Base-by-base conservation (phyloP, 202 grass and related monocot genomes). In the Alloteropsis angusta region DNA sequence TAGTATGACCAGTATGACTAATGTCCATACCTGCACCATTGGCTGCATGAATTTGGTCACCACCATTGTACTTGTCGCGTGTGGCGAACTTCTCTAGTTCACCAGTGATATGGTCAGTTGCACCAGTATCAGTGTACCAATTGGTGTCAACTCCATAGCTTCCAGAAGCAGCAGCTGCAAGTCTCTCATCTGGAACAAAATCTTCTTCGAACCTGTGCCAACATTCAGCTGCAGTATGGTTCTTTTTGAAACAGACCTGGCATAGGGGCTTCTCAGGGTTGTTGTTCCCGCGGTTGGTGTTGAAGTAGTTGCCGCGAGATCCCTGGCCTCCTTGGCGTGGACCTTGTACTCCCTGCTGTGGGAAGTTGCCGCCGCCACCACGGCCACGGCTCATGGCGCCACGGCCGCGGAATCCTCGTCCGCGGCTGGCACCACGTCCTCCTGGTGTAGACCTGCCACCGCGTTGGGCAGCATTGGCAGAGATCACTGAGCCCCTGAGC, bases 11-110 rank as follows among this genome's bases (percentile, higher is more conserved):
- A 26, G 47, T 17, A 5, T 68, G 42, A 14, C 15, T 34, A 62
- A 77, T 77, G 18, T 60, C 5, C 54, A 77, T 50, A 73, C 70
- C 70, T 73, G 70, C 3, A 2, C 46, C 70, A 35, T 21, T 73
- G 2, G 70, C 32, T 1, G 45, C n/a, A 13, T 74, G 25, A 5
- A 74, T 30, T 16, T 55, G 46, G 14, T 57, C 48, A 19, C 3
- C 1, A 0, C 69, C 45, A 11, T 54, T 5, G 7, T 62, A 76
- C 9, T 59, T 57, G 4, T 61, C 36, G 15, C 30, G 23, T 1
- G 46, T 1, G 0, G 72, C 11, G 3, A 76, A 21, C 14, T 59
- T 57, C 0, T 64, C 74, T 0, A 77, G 6, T 1, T 77, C 74
- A 0, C 74, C 13, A 0, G 16, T 77, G 2, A 77, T 9, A 2